Base-by-base conservation (phyloP, 345 rosid species). In the Brassica nigra region DNA sequence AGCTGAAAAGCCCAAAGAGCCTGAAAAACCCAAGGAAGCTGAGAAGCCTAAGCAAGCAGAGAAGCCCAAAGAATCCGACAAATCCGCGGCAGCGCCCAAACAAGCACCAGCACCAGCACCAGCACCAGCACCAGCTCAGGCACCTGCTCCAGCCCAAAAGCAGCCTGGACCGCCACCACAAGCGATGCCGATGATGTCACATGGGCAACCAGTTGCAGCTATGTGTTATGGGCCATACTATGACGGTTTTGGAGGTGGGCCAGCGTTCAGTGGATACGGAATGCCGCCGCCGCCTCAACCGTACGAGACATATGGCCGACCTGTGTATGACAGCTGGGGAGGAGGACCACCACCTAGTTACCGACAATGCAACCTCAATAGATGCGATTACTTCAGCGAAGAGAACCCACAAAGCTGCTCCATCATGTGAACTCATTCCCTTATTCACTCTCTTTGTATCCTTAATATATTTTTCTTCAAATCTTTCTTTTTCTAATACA, bases 291-390 rank as follows among this genome's bases (percentile, higher is more conserved):
- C 0, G 15, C 68, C 72, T 71, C 77, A 34, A 36, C 78, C 42
- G 4, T 81, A 73, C 55, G 82, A 79, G 7, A 78, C 78, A 7
- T 85, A 79, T 49, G 91, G 90, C 8, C 62, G 92, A 76, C 90
- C 87, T 0, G 91, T 90, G 37, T 91, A 83, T 28, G 88, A 90
- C 2, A 83, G 91, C 69, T 86, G 88, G 87, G 89, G 90, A 0
- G 77, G 87, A 15, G 88, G 89, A 2, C 84, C 86, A 52, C 84
- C 84, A 62, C 80, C 83, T 29, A 27, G 62, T 44, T 34, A 15
- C 75, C 37, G 70, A n/a, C 70, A 59, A 4, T 62, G 73, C 72
- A 75, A 62, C 49, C 66, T 5, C 62, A 70, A 73, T 11, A 65
- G 84, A 15, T 84, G 87, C 29, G 89, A 88, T 58, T 87, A 82